Evolutionary conservation across 164 flowering plant genomes (phyloP), one percentile per base, ranked within the genome.

Genomic region (Litsea cubeba): DNA sequence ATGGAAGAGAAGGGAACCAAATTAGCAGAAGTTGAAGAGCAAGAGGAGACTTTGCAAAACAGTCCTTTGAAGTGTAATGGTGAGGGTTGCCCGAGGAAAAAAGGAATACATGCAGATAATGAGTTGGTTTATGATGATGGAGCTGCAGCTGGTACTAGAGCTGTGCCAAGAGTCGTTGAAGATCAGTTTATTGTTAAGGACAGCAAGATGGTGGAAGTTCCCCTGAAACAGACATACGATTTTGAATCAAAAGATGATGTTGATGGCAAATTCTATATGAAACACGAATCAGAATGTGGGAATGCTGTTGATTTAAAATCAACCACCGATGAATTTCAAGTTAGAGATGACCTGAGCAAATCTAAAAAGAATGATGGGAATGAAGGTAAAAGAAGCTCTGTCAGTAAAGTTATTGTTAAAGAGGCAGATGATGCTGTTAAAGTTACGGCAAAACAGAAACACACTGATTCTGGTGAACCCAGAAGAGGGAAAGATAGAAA

Each of bases 351-450:
- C 26, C 51, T 50, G 30, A 49, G 49, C 62, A 85, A 73, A 69
- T 68, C 81, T 32, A 82, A 78, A 65, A 78, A 82, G 68, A 79
- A 71, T 78, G 79, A 76, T 72, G 77, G 69, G 32, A 75, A 75
- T 65, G 90, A 85, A 57, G 77, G 71, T 71, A 84, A 75, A 71
- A 81, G 62, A 71, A 79, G 80, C 83, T 82, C 75, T 62, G 65
- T 76, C 22, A 75, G 73, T 54, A 85, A 83, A 72, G 86, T 79
- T 30, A 62, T 26, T 72, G 57, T 30, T 30, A 79, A 71, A 75
- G 83, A 82, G 49, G 70, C 65, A 26, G 85, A 82, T 74, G 74
- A 72, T 75, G 74, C 72, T 77, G 73, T 66, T 51, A 86, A 81
- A 65, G 68, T 50, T 22, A 81, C 80, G 75, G 70, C 71, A 64